Base-by-base conservation (phyloP, 495 filamentous ascomycete species). In the Entonaema liquescens region DNA sequence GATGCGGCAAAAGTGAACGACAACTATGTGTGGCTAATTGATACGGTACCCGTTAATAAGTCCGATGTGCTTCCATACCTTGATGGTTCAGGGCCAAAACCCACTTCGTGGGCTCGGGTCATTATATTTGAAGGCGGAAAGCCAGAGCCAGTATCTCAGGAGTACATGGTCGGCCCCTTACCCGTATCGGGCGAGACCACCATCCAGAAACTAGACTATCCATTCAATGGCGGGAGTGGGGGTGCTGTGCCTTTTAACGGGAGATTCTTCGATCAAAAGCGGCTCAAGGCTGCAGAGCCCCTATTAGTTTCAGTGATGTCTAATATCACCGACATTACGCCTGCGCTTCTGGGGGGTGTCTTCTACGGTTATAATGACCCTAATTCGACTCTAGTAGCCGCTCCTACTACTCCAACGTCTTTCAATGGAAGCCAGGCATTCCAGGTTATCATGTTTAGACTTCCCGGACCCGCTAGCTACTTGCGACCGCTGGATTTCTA, bases 1-100 rank as follows among this genome's bases (percentile, higher is more conserved):
- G 55, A 60, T 15, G 70, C 60, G n/a, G 70, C 77, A 7, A 59
- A 47, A 3, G 49, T 73, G 1, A 80, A 73, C 4, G 78, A 79
- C 55, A 80, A 80, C 58, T 79, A 79, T 23, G 70, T 80, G n/a
- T 77, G 63, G 61, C 76, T 71, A 28, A 79, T 86, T n/a, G 86
- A 89, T 57, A 78, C 83, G 2, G 74, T 88, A 17, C 73, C 75
- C 23, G 82, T 85, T 17, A 88, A 88, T 73, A 89, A 88, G 71
- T 82, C 85, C 1, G 80, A 81, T 65, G 79, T 79, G 21, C 70
- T 86, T 7, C 62, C 76, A 0, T 89, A 84, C 70, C 69, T 88
- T 8, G 78, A 86, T 59, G 78, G 79, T 35, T 62, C 68, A 35
- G 79, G 68, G 0, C 35, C 67, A 2, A 70, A 74, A n/a, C 86